Base-by-base conservation (phyloP, 2,329 filamentous ascomycete species). In the Diaporthe humulicola region DNA sequence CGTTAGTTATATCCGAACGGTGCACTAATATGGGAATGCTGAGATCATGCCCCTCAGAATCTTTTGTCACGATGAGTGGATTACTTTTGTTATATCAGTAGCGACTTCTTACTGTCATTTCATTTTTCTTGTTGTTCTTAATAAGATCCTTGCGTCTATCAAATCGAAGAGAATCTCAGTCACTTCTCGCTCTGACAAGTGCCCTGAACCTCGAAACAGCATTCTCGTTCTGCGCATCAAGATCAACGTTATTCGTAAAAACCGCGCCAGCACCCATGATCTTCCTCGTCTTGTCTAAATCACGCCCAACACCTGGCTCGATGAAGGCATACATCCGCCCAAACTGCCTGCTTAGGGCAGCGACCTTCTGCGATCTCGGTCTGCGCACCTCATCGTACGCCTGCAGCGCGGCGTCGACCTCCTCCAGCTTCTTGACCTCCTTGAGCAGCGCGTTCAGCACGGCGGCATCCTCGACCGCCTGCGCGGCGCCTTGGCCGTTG, bases 381-480 rank as follows among this genome's bases (percentile, higher is more conserved):
- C 79, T 76, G 0, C 82, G 78, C 12, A 79, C 78, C 12, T 57
- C 57, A 67, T 81, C 79, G 71, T 79, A 84, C 22, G 81, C 82
- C 57, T 5, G 22, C 56, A 83, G 78, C 56, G 81, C 81, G 2
- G 60, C 50, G 19, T 60, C 70, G 48, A 82, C 73, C 19, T 79
- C 71, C 4, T 22, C 67, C 28, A 64, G 64, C 5, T 58, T 30
- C 30, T 30, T 42, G 28, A 81, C 77, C 52, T 54, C 50, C 2
- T 40, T 72, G 54, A 83, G 78, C 25, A 84, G 61, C 28, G 57
- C 50, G 42, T 79, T 73, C 10, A 85, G 79, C 9, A 81, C 80
- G 2, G 81, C 79, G 1, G 81, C 81, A 73, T 84, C 83, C 75
- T 85, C 83, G 61, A 85, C 77, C n/a, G 82, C 83, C 74, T 84